Conservation (phyloP, 2,329 filamentous ascomycete species). For the Botrytis squamosa region DNA sequence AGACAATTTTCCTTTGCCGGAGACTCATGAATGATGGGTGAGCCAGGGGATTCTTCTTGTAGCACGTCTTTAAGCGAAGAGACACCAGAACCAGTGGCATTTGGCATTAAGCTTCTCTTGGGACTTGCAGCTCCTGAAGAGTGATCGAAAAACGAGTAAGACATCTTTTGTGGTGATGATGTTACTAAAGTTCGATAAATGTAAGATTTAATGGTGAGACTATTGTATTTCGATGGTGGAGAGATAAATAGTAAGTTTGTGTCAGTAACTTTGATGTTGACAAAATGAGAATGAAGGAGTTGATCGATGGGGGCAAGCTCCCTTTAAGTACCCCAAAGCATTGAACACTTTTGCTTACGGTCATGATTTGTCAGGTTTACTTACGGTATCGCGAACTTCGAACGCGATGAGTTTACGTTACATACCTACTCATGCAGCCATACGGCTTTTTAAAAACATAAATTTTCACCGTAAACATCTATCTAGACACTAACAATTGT, state of each 20-base stretch:
- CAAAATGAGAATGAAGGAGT: too few relatives aligned
- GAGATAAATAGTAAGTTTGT: neutral
- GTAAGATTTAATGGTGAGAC: neutral
- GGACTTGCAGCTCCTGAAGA: neutral
- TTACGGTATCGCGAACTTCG: too few relatives aligned
- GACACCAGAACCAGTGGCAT: fast-evolving
- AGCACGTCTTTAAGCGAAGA: neutral
- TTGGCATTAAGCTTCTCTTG: neutral
- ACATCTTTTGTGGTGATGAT: neutral
- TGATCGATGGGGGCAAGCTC: neutral
- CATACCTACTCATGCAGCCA: neutral
- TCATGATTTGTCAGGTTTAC: neutral
- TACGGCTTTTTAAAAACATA: neutral
- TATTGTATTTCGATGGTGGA: neutral
- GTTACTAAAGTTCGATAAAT: neutral
- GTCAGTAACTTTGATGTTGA: neutral
- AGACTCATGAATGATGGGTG: too few relatives aligned
- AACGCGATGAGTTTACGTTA: too few relatives aligned
- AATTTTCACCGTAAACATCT: neutral
- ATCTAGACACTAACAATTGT: neutral
- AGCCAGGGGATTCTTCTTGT: neutral
- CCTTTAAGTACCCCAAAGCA: neutral
- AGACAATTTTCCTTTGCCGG: neutral
- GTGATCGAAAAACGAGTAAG: neutral
- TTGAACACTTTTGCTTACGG: neutral